A percentile compares a stretch with the other conserved stretches of the same genome.
phyloP scores from a whole-genome alignment of 352 stramenopile species.

The Phytopythium aichiense region DNA sequence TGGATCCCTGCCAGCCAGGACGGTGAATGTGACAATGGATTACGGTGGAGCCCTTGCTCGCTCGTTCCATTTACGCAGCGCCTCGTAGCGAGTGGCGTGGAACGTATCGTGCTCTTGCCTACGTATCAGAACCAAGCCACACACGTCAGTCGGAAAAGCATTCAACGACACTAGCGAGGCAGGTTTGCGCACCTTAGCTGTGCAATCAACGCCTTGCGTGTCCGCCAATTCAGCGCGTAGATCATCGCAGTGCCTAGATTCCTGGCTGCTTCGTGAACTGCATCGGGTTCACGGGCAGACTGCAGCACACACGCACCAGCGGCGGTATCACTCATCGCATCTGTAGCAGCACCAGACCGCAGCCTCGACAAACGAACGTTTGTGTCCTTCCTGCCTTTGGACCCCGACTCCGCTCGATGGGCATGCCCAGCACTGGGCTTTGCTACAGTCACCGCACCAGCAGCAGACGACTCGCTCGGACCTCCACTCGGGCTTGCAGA shows the following conservation, averaged over 20 bases:
- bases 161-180: neutral
- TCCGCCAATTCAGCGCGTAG: neutral
- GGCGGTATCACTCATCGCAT: no score
- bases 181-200: neutral
- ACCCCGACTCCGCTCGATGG: neutral
- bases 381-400: neutral
- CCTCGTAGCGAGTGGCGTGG: neutral
- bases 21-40: neutral
- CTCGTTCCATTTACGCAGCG: neutral
- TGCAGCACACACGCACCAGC: no score
- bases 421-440: no score
- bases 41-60: neutral
- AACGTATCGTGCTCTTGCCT: neutral
- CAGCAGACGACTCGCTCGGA: neutral
- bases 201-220: neutral
- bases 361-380: no score
- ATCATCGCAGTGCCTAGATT: neutral
- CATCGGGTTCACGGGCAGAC: neutral
- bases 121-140: neutral
- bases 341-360: no score
- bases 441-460: neutral
- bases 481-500: neutral
- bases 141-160: neutral
- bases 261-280: neutral
- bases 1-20: neutral